Evolutionary conservation across 1,139 yeast genomes (phyloP), one percentile per base, ranked within the genome.

Genomic region (Scheffersomyces titani): DNA sequence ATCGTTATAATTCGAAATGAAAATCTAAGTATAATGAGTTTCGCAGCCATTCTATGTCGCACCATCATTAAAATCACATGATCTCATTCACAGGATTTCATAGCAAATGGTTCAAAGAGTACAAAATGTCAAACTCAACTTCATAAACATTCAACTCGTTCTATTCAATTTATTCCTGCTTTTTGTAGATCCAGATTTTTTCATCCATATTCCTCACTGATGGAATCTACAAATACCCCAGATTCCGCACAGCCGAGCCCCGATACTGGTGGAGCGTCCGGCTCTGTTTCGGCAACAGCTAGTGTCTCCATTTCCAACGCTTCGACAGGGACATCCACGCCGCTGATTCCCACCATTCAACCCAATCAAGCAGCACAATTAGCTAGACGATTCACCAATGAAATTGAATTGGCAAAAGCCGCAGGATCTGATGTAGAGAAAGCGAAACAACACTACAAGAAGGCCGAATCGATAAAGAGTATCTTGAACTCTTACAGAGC

Each of bases 391-490:
- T 85, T 88, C 63, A 86, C 83, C 57, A 77, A 81, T 51, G 92
- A 88, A 64, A 81, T 86, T 57, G 85, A 83, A 46, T 83, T 84
- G 58, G 96, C 92, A 1, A 83, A 83, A 63, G 78, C 79, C 3
- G 78, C 81, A 2, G 78, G 78, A 19, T 66, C 67, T 48, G 87
- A 85, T 52, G 83, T 90, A 11, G 87, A 84, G 0, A 86, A 83
- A 61, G 94, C 94, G 7, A 84, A 84, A 66, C 85, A 82, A 61
- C 91, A 89, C 65, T 74, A 84, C 61, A 78, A 81, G 59, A 87
- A 85, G 59, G 96, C 94, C 5, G 89, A 89, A 56, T 83, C 83
- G 59, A 86, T 90, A 65, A 85, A 82, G 65, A 77, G 75, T 68
- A 80, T 76, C 59, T 78, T 81, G 54, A 60, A 77, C 44, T 75